Conservation (phyloP, 2,329 filamentous ascomycete species). For the Chrysoporthe austroafricana region DNA sequence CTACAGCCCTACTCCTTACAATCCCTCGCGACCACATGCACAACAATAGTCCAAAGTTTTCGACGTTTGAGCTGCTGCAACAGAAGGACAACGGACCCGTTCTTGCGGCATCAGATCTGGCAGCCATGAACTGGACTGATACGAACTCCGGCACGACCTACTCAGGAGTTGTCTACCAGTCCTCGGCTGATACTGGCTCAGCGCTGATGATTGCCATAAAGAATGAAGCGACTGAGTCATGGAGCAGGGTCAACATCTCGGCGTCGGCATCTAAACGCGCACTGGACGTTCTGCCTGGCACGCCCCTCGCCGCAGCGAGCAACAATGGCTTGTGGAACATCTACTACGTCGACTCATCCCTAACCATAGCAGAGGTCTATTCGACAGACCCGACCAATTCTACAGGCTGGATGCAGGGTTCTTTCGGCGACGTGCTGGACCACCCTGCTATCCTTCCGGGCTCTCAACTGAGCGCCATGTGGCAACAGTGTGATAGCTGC, state of each 20-base stretch:
- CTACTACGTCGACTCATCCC: constrained; percentile 26
- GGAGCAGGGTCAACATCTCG: constrained; percentile 22
- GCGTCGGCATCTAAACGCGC: constrained; percentile 9
- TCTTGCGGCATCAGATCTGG: constrained; percentile 20
- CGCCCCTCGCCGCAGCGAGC: constrained; percentile 25
- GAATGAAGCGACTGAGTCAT: neutral
- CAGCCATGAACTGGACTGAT: constrained; percentile 25
- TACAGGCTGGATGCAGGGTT: constrained; percentile 21
- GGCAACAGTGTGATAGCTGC: constrained; percentile 28
- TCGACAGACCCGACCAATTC: constrained; percentile 9
- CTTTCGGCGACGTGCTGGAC: constrained; percentile 15
- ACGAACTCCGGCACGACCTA: constrained; percentile 6
- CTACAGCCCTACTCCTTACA: constrained; percentile 20
- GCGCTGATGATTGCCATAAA: constrained; percentile 20
- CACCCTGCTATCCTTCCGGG: constrained; percentile 14
- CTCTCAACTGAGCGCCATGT: constrained; percentile 26
- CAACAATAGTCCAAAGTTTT: neutral
- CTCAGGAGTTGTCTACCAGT: constrained; percentile 25
- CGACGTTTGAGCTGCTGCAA: neutral
- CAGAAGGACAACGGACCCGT: constrained; percentile 10
- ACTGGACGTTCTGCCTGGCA: constrained; percentile 25
- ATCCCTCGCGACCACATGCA: neutral
- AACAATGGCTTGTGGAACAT: constrained; percentile 27
- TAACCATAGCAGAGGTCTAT: constrained; percentile 26
- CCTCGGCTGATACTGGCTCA: constrained; percentile 11